Conservation (phyloP, 345 rosid genomes). For the Citrus medica region DNA sequence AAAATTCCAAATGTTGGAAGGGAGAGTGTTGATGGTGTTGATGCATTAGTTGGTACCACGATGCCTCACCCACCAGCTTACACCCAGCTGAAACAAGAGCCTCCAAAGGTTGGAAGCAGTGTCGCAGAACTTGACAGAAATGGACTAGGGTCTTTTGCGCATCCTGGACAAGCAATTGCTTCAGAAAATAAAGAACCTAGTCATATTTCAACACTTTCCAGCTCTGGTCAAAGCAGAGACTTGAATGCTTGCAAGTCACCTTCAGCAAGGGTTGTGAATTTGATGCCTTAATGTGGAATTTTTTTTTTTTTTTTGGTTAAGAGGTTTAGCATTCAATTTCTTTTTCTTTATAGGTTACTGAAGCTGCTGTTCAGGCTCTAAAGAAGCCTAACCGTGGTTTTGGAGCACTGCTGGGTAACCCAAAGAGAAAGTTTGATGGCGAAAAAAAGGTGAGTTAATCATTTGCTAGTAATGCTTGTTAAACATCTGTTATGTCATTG, state of each 20-base stretch:
- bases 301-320: not conserved
- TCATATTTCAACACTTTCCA: constrained; percentile 1
- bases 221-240: constrained; percentile 23
- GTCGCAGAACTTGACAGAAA: not conserved
- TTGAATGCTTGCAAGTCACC: constrained; percentile 21
- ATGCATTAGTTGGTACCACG: not conserved
- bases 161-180: constrained; percentile 24
- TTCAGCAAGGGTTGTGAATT: constrained; percentile 35
- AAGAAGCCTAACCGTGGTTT: constrained; percentile 61
- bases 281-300: not conserved
- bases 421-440: constrained; percentile 43
- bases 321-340: constrained; percentile 13
- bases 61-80: constrained; percentile 6
- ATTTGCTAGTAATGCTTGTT: not conserved
- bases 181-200: constrained; percentile 11
- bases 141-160: constrained; percentile 11
- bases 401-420: constrained; percentile 50
- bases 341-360: constrained; percentile 40
- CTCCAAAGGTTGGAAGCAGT: constrained; percentile 20
- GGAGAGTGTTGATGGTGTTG: constrained; percentile 3
- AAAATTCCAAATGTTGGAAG: constrained; percentile 16
- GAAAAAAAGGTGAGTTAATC: constrained; percentile 45
- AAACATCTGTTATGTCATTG: not conserved
- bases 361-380: constrained; percentile 47
- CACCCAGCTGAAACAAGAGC: constrained; percentile 19